Evolutionary conservation across 1,284 basidiomycete species (phyloP).

Genomic region (Megacollybia platyphylla): DNA sequence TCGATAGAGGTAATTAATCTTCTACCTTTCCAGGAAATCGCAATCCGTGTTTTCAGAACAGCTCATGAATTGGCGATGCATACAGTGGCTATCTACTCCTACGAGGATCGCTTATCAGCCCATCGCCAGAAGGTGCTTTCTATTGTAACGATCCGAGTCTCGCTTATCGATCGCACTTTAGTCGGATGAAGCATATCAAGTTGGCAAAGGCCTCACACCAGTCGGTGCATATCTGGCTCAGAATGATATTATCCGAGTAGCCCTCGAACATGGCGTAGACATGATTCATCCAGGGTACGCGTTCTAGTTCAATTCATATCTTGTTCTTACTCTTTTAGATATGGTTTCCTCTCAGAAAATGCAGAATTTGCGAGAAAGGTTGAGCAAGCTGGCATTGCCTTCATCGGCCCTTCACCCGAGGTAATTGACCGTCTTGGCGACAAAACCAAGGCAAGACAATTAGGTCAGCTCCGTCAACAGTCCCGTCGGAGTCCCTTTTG

Average conservation of each 20-base stretch:
- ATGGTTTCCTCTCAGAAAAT: conserved; percentile 98
- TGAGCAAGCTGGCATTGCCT: conserved; percentile 93
- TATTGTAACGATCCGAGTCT: background rate
- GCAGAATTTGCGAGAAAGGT: conserved; percentile 93
- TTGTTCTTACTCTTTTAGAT: conserved; percentile 33
- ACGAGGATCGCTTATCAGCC: conserved; percentile 92
- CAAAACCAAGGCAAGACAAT: conserved; percentile 92
- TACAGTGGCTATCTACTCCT: conserved; percentile 97
- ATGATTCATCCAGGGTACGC: conserved; percentile 97
- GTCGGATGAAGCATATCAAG: conserved; percentile 98
- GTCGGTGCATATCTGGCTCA: conserved; percentile 96
- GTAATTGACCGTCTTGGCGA: conserved; percentile 97
- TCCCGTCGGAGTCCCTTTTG: conserved; percentile 3
- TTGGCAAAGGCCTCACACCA: conserved; percentile 90
- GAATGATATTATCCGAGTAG: conserved; percentile 92
- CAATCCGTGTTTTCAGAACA: conserved; percentile 96
- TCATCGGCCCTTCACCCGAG: conserved; percentile 92
- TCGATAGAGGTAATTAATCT: conserved; percentile 4
- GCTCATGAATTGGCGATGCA: conserved; percentile 99
- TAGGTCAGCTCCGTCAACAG: conserved; percentile 36
- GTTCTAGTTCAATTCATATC: background rate
- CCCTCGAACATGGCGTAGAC: conserved; percentile 93
- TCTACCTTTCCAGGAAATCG: conserved; percentile 72
- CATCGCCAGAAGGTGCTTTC: conserved; percentile 85
- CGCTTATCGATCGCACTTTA: conserved; percentile 17